Base-by-base conservation (phyloP, 176 grass and related monocot species). In the Eremochloa ophiuroides region DNA sequence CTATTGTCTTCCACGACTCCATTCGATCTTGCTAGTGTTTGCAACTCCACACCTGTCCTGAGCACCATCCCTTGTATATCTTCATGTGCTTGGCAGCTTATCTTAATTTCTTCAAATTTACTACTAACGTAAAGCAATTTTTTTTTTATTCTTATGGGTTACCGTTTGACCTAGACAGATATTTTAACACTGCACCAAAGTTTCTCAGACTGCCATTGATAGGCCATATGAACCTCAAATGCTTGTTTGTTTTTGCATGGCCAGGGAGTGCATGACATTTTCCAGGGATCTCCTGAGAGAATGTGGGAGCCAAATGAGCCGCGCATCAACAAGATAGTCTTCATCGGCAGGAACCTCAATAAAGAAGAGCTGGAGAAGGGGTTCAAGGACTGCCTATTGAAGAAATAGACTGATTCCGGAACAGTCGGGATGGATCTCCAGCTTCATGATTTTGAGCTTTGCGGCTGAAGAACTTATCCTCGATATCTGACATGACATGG, bases 261-360 rank as follows among this genome's bases (percentile, higher is more conserved):
- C 25, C 77, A 95, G 96, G 96, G 96, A 80, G 96, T 98, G 71
- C 96, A 98, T 33, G 96, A 98, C 65, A 95, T 98, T 84, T 98
- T 98, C 86, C 93, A 98, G 87, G 96, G 96, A 67, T 98, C 96
- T 25, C 96, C 96, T 26, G 96, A 98, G 74, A 91, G 96, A 82
- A 78, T 80, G 62, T 98, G 96, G 96, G 90, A 89, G 25, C 67
- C 84, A 3, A 86, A 98, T 17, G 96, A 98, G 60, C 82, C 84
- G 5, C 92, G 90, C 71, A 74, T 91, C 84, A 98, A 98, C 91
- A 95, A 95, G 87, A 98, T 98, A 53, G 96, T 98, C 42, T 98
- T 98, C 87, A 98, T 98, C 30, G 96, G 96, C 34, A 95, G 80
- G 85, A 93, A 93, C 33, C 88, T 98, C 39, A 84, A 98, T 14